These are phyloP conservation scores for Paecilomyces formosus DNA, from an alignment of 2,329 filamentous ascomycete species.

Conservation along the genomic window DNA sequence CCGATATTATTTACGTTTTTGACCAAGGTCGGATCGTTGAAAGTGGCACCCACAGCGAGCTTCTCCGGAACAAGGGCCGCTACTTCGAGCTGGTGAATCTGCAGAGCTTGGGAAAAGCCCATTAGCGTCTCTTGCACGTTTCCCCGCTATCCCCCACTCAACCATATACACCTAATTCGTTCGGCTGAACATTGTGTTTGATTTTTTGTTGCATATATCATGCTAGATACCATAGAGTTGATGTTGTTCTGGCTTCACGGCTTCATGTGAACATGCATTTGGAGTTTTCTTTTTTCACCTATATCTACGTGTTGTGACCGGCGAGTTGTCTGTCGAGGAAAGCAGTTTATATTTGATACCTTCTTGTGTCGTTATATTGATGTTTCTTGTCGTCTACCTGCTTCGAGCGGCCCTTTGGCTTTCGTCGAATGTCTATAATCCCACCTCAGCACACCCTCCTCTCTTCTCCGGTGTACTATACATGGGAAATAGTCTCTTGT, in stretches of 20 bases:
- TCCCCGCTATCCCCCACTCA: background rate
- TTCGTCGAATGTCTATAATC: background rate
- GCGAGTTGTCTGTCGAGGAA: background rate
- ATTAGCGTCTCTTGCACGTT: background rate
- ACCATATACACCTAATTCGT: background rate
- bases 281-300: background rate
- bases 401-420: background rate
- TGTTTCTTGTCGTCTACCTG: background rate
- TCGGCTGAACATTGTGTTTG: background rate
- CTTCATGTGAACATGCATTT: background rate
- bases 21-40: conserved; percentile 83
- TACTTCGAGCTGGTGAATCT: conserved; percentile 75
- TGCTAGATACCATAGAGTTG: background rate
- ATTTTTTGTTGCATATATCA: background rate
- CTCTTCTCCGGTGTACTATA: background rate
- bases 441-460: background rate
- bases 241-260: background rate
- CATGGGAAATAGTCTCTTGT: background rate
- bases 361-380: background rate
- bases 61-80: conserved; percentile 62
- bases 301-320: background rate
- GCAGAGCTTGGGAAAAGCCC: conserved; percentile 62
- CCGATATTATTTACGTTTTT: conserved; percentile 94
- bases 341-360: background rate
- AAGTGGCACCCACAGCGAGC: conserved; percentile 67